These are phyloP conservation scores for Pythium phragmitis DNA, from an alignment of 352 stramenopile species.

Conservation along the genomic window DNA sequence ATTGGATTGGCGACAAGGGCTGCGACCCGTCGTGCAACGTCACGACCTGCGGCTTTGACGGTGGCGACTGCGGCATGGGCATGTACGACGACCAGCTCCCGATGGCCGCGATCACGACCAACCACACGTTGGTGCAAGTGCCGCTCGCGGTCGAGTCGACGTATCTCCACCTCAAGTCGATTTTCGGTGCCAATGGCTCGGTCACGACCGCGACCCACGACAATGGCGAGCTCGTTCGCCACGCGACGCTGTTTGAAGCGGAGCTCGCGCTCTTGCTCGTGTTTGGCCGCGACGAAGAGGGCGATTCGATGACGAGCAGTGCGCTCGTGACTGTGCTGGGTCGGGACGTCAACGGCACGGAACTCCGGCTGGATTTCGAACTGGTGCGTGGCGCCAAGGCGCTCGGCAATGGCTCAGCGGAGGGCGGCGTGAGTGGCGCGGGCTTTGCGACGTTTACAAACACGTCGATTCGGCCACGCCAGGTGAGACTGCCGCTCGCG, in stretches of 20 bases:
- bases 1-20: slow-evolving; percentile 77
- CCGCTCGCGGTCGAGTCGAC: slow-evolving; percentile 61
- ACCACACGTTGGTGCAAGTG: slow-evolving; percentile 68
- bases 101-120: slow-evolving; percentile 42
- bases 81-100: slow-evolving; percentile 39
- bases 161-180: slow-evolving; percentile 59
- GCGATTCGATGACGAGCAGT: slow-evolving; percentile 57
- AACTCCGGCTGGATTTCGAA: slow-evolving; percentile 50
- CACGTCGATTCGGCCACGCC: slow-evolving; percentile 53
- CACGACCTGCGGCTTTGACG: slow-evolving; percentile 82
- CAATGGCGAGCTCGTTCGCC: slow-evolving; percentile 64
- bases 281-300: slow-evolving; percentile 68
- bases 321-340: slow-evolving; percentile 47
- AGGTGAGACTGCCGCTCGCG: slow-evolving; percentile 60
- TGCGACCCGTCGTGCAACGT: slow-evolving; percentile 84
- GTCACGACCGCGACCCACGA: slow-evolving; percentile 58
- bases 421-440: slow-evolving; percentile 18
- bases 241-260: slow-evolving; percentile 69
- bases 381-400: slow-evolving; percentile 50
- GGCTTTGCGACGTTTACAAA: slow-evolving; percentile 69
- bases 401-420: slow-evolving; percentile 26
- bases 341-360: slow-evolving; percentile 35
- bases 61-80: slow-evolving; percentile 64
- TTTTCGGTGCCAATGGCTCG: slow-evolving; percentile 64
- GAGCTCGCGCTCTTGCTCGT: slow-evolving; percentile 78